phyloP scores from a whole-genome alignment of 2,329 filamentous ascomycete genomes.

The Sporothrix sp. region DNA sequence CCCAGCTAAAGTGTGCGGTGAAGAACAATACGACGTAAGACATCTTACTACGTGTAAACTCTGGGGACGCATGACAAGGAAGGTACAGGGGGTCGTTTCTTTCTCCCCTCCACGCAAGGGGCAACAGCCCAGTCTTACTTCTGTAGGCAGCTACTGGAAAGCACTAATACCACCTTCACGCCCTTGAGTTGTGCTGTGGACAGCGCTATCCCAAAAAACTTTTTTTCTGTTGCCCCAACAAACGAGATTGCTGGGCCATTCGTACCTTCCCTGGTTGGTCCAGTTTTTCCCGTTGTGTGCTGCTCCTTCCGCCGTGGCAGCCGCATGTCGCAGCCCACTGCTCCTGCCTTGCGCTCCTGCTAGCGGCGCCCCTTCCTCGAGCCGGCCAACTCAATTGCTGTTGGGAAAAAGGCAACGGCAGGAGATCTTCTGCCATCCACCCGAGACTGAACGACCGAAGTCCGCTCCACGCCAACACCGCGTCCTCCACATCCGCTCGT shows the following conservation, averaged over 20 bases:
- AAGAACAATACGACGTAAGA: too few relatives aligned
- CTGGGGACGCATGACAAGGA: background rate
- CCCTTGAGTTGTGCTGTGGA: background rate
- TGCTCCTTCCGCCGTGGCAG: conserved; percentile 5
- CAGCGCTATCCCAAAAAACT: background rate
- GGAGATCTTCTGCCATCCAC: conserved; percentile 13
- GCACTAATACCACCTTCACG: too few relatives aligned
- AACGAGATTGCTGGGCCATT: conserved; percentile 16
- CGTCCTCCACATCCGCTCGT: background rate
- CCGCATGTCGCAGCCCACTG: background rate
- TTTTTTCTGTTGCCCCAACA: conserved; percentile 15
- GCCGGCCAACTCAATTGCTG: conserved; percentile 6
- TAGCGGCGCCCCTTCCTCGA: background rate
- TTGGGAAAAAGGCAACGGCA: conserved; percentile 15
- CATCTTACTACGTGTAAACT: background rate
- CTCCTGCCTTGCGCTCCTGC: conserved; percentile 2
- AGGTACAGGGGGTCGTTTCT: conserved; percentile 5
- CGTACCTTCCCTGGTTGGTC: conserved; percentile 16
- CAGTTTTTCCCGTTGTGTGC: background rate
- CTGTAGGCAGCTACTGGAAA: too few relatives aligned
- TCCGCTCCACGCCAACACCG: background rate
- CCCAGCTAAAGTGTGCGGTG: too few relatives aligned
- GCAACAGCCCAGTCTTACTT: too few relatives aligned
- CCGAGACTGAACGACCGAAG: background rate
- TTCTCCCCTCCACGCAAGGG: conserved; percentile 1